These are phyloP conservation scores for Amborella trichopoda DNA, from an alignment of 164 flowering plant genomes.

Conservation along the genomic window DNA sequence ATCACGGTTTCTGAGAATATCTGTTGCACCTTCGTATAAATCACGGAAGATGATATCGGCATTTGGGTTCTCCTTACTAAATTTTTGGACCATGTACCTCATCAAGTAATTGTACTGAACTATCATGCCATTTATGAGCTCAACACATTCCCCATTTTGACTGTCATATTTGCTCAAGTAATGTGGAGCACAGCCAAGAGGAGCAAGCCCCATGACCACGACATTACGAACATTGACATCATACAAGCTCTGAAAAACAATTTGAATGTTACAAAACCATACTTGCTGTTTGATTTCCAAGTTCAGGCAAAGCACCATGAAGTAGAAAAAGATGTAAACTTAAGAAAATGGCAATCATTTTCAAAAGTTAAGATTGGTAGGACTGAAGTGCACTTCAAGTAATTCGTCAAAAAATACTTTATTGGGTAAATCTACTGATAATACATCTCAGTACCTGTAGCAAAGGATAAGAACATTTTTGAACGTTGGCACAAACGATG, in stretches of 20 bases:
- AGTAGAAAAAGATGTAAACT: not conserved
- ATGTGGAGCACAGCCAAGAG: slow-evolving; percentile 87
- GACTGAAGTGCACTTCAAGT: not conserved
- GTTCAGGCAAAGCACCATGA: not conserved
- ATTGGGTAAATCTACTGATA: too few species aligned
- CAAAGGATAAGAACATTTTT: too few species aligned
- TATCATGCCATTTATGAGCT: slow-evolving; percentile 61
- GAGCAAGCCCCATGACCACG: slow-evolving; percentile 77
- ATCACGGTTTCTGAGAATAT: slow-evolving; percentile 43
- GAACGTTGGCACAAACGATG: too few species aligned
- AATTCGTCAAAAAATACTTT: too few species aligned
- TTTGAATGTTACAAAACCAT: not conserved
- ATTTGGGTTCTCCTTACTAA: slow-evolving; percentile 41
- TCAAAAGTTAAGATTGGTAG: not conserved
- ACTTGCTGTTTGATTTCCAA: not conserved
- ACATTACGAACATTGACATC: slow-evolving; percentile 43
- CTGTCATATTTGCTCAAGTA: slow-evolving; percentile 59
- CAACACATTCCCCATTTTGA: slow-evolving; percentile 48
- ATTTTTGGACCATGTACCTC: slow-evolving; percentile 61
- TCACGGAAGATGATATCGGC: slow-evolving; percentile 63
- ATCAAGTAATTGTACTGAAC: slow-evolving; percentile 65
- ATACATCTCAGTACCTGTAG: too few species aligned
- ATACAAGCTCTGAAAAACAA: slow-evolving; percentile 47
- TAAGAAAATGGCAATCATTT: not conserved
- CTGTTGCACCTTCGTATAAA: slow-evolving; percentile 64